A percentile compares a stretch with the other conserved stretches of the same genome.
These are phyloP conservation scores for Setaria viridis DNA, from an alignment of 202 grass and related monocot genomes.

Conservation along the genomic window DNA sequence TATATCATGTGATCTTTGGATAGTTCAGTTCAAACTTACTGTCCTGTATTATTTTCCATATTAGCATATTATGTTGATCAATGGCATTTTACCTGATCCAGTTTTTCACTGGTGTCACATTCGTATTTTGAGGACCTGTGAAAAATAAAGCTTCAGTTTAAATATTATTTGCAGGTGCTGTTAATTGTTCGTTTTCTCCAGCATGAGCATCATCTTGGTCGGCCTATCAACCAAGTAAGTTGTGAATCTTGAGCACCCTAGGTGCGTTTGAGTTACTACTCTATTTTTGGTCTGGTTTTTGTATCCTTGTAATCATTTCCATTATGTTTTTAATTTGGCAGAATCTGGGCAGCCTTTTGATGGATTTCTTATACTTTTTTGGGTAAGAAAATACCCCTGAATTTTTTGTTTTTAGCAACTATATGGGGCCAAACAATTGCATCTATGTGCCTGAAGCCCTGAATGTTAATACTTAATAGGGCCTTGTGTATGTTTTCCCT, in stretches of 20 bases:
- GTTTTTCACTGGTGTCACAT: slow-evolving; percentile 3
- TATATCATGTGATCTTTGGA: slow-evolving; percentile 10
- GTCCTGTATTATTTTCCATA: slow-evolving; percentile 4
- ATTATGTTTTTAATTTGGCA: slow-evolving; percentile 40
- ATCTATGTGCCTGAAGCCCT: slow-evolving; percentile 22
- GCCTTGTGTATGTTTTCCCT: background rate
- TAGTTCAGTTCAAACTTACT: slow-evolving; percentile 21
- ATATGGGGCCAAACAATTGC: background rate
- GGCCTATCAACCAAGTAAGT: slow-evolving; percentile 85
- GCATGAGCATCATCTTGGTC: slow-evolving; percentile 95
- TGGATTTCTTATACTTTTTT: slow-evolving; percentile 99
- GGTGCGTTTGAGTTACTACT: slow-evolving; percentile 20
- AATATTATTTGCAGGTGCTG: slow-evolving; percentile 75
- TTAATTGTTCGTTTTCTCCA: slow-evolving; percentile 97
- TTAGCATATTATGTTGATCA: slow-evolving; percentile 32
- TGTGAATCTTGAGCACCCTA: slow-evolving; percentile 29
- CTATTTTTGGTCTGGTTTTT: slow-evolving; percentile 15
- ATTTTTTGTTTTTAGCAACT: slow-evolving; percentile 29
- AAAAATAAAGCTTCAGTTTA: slow-evolving; percentile 25
- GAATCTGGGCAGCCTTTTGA: slow-evolving; percentile 99
- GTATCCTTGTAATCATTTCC: slow-evolving; percentile 6
- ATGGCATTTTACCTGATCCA: slow-evolving; percentile 29
- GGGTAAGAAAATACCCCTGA: slow-evolving; percentile 65
- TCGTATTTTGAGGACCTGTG: slow-evolving; percentile 33
- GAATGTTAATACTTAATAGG: background rate